phyloP scores from a whole-genome alignment of 2,329 filamentous ascomycete genomes.

The Helicocarpus griseus region DNA sequence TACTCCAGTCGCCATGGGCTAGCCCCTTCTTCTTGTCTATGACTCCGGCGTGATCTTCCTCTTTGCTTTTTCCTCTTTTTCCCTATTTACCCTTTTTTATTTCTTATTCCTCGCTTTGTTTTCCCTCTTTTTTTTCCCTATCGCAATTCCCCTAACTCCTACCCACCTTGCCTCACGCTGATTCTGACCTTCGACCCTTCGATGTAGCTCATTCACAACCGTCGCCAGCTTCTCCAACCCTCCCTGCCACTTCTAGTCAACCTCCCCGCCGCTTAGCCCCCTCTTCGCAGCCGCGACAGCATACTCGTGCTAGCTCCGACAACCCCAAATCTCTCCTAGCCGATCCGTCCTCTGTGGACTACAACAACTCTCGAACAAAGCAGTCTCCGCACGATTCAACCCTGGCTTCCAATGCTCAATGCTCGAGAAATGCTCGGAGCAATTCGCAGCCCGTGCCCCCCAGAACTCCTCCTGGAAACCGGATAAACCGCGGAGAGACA shows the following conservation, averaged over 20 bases:
- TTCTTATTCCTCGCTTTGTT: conserved; percentile 1
- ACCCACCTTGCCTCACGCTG: not conserved
- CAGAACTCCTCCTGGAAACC: conserved; percentile 33
- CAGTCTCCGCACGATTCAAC: conserved; percentile 11
- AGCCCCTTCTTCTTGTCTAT: conserved; percentile 3
- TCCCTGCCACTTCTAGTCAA: conserved; percentile 54
- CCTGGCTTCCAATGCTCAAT: conserved; percentile 25
- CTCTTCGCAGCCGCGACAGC: conserved; percentile 45
- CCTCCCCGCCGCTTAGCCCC: conserved; percentile 47
- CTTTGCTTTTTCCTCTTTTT: not conserved
- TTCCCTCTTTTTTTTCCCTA: not conserved
- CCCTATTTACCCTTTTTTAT: not conserved
- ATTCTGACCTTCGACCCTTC: not conserved
- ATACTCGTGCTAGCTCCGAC: conserved; percentile 64
- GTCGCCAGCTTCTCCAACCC: conserved; percentile 23
- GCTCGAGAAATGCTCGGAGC: conserved; percentile 41
- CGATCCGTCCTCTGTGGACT: conserved; percentile 7
- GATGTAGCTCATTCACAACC: conserved; percentile 8
- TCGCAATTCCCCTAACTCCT: not conserved
- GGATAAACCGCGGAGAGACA: conserved; percentile 23
- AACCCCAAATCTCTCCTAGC: conserved; percentile 41
- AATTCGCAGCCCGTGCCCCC: conserved; percentile 41
- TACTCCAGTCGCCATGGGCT: conserved; percentile 6
- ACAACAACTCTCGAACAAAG: conserved; percentile 6
- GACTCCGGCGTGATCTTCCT: conserved; percentile 9